phyloP scores from a whole-genome alignment of 371 early-diverging fungal genomes.

The Smittium mucronatum region DNA sequence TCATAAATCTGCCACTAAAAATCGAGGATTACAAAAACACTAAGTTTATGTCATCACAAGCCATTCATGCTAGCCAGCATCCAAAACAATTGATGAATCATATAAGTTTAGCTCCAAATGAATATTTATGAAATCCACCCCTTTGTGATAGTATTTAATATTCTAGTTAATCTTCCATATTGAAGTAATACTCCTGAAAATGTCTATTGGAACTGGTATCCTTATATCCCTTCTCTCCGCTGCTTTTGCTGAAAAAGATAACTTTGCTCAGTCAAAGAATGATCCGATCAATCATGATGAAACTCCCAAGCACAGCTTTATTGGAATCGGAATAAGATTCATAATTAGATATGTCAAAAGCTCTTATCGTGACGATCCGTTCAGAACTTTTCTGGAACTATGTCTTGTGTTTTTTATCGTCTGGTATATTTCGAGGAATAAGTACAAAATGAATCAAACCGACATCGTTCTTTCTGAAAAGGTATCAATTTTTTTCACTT shows the following conservation, averaged over 20 bases:
- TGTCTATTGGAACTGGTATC: not conserved
- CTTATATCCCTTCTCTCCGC: not conserved
- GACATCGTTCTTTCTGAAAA: slow-evolving; percentile 73
- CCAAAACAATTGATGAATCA: too few relatives aligned
- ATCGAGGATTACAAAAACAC: too few relatives aligned
- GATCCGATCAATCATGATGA: not conserved
- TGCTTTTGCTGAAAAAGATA: not conserved
- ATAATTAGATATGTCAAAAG: slow-evolving; percentile 70
- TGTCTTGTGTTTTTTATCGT: slow-evolving; percentile 76
- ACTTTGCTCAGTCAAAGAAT: not conserved
- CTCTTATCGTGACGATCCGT: slow-evolving; percentile 93
- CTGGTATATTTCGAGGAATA: slow-evolving; percentile 74
- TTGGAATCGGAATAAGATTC: slow-evolving; percentile 21
- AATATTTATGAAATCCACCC: too few relatives aligned
- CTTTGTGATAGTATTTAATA: too few relatives aligned
- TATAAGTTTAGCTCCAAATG: too few relatives aligned
- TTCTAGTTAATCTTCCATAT: too few relatives aligned
- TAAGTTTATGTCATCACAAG: too few relatives aligned
- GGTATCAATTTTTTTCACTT: not conserved
- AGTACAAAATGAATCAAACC: slow-evolving; percentile 70
- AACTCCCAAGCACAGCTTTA: not conserved
- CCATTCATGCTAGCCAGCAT: too few relatives aligned
- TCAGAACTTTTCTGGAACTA: slow-evolving; percentile 76
- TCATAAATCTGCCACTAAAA: too few relatives aligned
- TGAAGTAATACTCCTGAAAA: too few relatives aligned